Evolutionary conservation across 768 basidiomycete species (phyloP), one percentile per base, ranked within the genome.

Genomic region (Tulasnella calospora): DNA sequence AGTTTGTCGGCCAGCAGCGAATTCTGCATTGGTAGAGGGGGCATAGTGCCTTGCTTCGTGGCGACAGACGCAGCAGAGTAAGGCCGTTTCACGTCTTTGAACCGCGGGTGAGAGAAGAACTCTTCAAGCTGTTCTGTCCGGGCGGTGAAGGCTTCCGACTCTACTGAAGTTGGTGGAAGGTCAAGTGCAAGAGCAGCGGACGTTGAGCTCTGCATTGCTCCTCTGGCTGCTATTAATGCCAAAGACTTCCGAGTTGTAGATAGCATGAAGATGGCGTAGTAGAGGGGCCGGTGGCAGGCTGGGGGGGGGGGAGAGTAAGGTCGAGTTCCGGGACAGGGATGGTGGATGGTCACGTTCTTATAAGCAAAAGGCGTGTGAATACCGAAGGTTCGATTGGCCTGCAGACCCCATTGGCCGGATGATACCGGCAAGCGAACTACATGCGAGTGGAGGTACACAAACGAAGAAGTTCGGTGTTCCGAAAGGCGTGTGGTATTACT

Each of bases 1-100:
- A 98, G 88, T 84, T 97, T 97, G 86, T 95, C 89, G 21, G 96
- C 91, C 10, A 94, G 88, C n/a, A 94, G 83, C 10, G 92, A 90
- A 2, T 92, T 91, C 10, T 91, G 92, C 38, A 92, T 88, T 6
- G 93, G 92, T 21, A 92, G 86, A 23, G 94, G 89, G 10, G 94
- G 93, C 27, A 95, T 86, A 23, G 92, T 92, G 41, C 96, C 96
- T 82, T 97, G 95, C 85, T 98, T 96, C 30, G 92, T 90, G 6
- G 90, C 95, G 80, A 98, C 93, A 61, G 90, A 88, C 38, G 89
- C 88, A 5, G 95, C 88, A 6, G 92, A 86, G 85, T 98, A 98
- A 0, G 95, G 91, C 17, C 96, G 89, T 82, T 90, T 91, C 76
- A 94, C 89, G 79, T 85, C 85, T 35, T 87, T 85, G 83, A 95